Evolutionary conservation across 768 basidiomycete genomes (phyloP), one percentile per base, ranked within the genome.

Genomic region (Kwoniella sp.): DNA sequence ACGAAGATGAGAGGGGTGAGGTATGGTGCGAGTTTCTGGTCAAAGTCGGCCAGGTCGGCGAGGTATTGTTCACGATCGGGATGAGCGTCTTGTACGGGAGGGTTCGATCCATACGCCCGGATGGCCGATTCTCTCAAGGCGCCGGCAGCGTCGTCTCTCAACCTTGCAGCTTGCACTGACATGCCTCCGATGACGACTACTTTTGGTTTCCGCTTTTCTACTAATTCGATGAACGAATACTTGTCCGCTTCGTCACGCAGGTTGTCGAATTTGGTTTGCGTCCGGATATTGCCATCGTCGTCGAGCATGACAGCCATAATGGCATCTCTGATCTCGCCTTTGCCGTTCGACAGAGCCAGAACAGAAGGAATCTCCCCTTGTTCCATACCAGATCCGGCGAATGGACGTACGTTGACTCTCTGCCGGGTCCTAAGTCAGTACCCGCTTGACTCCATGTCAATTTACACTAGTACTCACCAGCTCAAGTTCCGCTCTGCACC

Each of bases 311-410:
- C 89, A 44, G 92, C 82, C 22, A 87, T 85, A 58, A 97, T 89
- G 7, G 88, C 88, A 79, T 99, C 95, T 73, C 90, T 87, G 40
- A 92, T 91, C 71, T 96, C 93, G 37, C 96, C 96, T 80, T 90
- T 89, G 37, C 96, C 96, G 88, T 92, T 93, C 7, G 94, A 95
- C 60, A 95, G 80, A 2, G 94, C 91, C 46, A 99, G 84, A 22
- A 98, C 92, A 22, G 78, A 88, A 84, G 52, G 93, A 80, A 44
- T 85, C 82, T 73, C 91, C 86, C 90, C 92, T 56, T 83, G 81
- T 60, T 86, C 87, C 82, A 90, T 86, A 7, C 85, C 84, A 0
- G 83, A 80, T 4, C 85, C 85, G 25, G 81, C 76, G 71, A 86
- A 93, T 0, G 94, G 90, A 6, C 88, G 89, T 9, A 89, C 86